These are phyloP conservation scores for Gynandropsis gynandra DNA, from an alignment of 345 rosid genomes.

Conservation along the genomic window DNA sequence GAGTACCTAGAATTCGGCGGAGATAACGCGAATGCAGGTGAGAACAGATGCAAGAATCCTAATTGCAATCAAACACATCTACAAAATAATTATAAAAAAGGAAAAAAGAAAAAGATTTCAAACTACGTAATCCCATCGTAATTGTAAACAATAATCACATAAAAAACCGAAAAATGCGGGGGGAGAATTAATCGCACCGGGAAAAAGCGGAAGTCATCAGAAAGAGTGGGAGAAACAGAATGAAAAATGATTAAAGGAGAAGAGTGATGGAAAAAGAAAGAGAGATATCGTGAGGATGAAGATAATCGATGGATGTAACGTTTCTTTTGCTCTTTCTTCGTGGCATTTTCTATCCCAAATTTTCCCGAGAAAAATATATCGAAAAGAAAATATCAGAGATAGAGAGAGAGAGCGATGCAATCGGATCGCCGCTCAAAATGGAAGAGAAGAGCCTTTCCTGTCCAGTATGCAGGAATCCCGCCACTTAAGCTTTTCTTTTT, in stretches of 20 bases:
- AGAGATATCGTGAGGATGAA: constrained; percentile 30
- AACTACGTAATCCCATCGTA: constrained; percentile 9
- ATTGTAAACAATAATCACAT: background rate
- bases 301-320: constrained; percentile 18
- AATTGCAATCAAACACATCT: constrained; percentile 13
- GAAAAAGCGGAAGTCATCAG: constrained; percentile 11
- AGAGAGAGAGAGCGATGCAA: constrained; percentile 33
- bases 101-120: constrained; percentile 12
- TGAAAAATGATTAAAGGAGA: constrained; percentile 14
- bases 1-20: constrained; percentile 11
- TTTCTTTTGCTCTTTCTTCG: constrained; percentile 15
- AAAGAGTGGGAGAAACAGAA: constrained; percentile 4
- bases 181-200: constrained; percentile 3
- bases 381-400: constrained; percentile 21
- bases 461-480: constrained; percentile 49
- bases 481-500: constrained; percentile 33
- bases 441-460: constrained; percentile 27
- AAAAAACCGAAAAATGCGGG: constrained; percentile 1
- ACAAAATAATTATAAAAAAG: background rate
- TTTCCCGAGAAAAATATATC: constrained; percentile 30
- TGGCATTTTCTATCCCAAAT: constrained; percentile 14
- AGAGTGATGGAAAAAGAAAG: constrained; percentile 23
- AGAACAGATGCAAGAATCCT: background rate
- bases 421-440: constrained; percentile 66
- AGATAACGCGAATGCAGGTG: constrained; percentile 22